Evolutionary conservation across 1,284 basidiomycete genomes (phyloP).

Genomic region (Pseudozyma thailandica): DNA sequence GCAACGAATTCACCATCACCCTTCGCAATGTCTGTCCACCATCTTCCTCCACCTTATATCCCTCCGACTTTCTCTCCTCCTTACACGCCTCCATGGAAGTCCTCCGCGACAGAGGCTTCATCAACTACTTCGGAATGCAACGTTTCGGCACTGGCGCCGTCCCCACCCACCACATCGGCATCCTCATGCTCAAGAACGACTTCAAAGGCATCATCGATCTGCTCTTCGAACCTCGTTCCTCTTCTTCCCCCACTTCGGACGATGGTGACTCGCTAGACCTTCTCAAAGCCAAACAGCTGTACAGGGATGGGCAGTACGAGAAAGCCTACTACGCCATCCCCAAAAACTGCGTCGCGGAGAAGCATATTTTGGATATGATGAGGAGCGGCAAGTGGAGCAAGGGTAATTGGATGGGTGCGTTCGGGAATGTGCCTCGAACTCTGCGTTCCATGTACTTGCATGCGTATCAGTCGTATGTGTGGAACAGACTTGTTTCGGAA

Average conservation of each 20-base stretch:
- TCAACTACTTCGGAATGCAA: slow-evolving; percentile 99
- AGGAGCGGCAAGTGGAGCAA: slow-evolving; percentile 68
- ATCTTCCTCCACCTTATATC: slow-evolving; percentile 4
- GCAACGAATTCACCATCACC: slow-evolving; percentile 94
- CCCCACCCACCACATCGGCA: slow-evolving; percentile 91
- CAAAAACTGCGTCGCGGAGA: slow-evolving; percentile 87
- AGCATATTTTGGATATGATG: slow-evolving; percentile 88
- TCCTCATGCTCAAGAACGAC: slow-evolving; percentile 85
- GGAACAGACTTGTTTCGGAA: slow-evolving; percentile 95
- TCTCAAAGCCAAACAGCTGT: slow-evolving; percentile 41
- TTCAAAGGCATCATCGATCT: slow-evolving; percentile 69
- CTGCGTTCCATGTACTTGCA: slow-evolving; percentile 97
- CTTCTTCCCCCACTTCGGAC: slow-evolving; percentile 20
- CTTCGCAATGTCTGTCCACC: slow-evolving; percentile 75
- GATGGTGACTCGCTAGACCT: slow-evolving; percentile 44
- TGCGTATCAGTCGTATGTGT: slow-evolving; percentile 97
- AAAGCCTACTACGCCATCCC: slow-evolving; percentile 87
- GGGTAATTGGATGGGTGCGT: slow-evolving; percentile 49
- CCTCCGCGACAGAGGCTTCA: slow-evolving; percentile 86
- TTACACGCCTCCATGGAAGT: slow-evolving; percentile 82
- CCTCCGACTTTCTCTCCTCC: slow-evolving; percentile 61
- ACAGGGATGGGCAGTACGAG: slow-evolving; percentile 37
- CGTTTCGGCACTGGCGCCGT: slow-evolving; percentile 96
- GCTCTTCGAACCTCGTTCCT: slow-evolving; percentile 42
- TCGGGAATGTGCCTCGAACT: slow-evolving; percentile 71